Evolutionary conservation across 2,329 filamentous ascomycete genomes (phyloP).

Genomic region (Sporothrix protearum): DNA sequence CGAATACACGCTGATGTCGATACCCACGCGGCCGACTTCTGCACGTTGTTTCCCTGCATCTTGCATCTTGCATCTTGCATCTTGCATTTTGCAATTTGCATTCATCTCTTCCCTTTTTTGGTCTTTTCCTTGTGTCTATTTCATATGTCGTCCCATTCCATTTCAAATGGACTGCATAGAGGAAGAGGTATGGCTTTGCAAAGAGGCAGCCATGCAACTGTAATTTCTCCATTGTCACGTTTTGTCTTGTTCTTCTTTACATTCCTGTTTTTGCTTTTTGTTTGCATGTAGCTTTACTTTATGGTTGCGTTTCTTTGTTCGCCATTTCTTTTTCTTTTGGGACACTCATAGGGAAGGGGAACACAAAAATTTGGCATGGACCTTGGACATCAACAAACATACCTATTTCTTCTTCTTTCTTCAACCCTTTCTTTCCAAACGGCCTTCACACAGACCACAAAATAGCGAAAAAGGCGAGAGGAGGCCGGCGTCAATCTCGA

Average conservation of each 20-base stretch:
- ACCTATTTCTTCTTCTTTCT: neutral
- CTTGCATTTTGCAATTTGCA: too few species aligned
- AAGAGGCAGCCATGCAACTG: slow-evolving; percentile 17
- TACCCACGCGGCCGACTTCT: neutral
- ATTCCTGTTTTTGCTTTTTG: slow-evolving; percentile 20
- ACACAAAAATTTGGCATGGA: slow-evolving; percentile 24
- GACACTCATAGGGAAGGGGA: slow-evolving; percentile 21
- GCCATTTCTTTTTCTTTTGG: slow-evolving; percentile 14
- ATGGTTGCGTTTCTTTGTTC: slow-evolving; percentile 12
- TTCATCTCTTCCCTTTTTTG: neutral
- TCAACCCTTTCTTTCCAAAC: neutral
- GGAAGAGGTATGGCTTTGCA: slow-evolving; percentile 2
- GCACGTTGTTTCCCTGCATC: neutral
- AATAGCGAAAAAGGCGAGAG: neutral
- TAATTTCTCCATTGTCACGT: slow-evolving; percentile 17
- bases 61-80: neutral
- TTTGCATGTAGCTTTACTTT: slow-evolving; percentile 22
- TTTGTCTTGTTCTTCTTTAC: slow-evolving; percentile 1
- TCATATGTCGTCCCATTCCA: slow-evolving; percentile 13
- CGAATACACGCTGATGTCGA: slow-evolving; percentile 2
- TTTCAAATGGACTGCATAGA: slow-evolving; percentile 27
- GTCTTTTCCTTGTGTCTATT: slow-evolving; percentile 14
- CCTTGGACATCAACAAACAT: slow-evolving; percentile 18
- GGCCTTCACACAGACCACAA: neutral
- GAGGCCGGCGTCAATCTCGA: neutral